Conservation (phyloP, 495 filamentous ascomycete species). For the Trichoderma virens region DNA sequence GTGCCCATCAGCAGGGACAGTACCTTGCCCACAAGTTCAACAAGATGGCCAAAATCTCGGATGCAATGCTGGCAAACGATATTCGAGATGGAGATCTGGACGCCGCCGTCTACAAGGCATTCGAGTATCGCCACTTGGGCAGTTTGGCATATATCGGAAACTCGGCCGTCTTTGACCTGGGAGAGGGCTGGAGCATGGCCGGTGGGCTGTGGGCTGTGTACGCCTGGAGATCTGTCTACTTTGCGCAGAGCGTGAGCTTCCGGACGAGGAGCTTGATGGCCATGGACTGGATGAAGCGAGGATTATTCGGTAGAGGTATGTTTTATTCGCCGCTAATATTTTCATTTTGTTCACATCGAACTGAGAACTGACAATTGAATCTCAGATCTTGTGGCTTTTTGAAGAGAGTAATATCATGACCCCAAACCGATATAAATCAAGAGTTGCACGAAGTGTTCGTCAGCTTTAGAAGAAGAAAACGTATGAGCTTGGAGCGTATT, state of each 20-base stretch:
- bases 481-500: background rate
- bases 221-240: constrained; percentile 94
- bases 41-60: constrained; percentile 72
- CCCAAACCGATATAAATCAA: background rate
- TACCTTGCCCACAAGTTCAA: constrained; percentile 94
- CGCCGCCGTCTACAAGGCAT: constrained; percentile 88
- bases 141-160: constrained; percentile 95
- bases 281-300: constrained; percentile 98
- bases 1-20: constrained; percentile 91
- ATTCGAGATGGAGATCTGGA: constrained; percentile 86
- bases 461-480: background rate
- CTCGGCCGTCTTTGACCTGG: constrained; percentile 84
- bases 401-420: background rate
- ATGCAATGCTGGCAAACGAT: constrained; percentile 70
- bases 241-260: constrained; percentile 93
- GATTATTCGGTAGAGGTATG: constrained; percentile 92
- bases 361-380: background rate
- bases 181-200: constrained; percentile 61
- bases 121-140: constrained; percentile 88
- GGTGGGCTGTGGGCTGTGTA: constrained; percentile 93
- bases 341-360: background rate
- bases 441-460: background rate
- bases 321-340: background rate
- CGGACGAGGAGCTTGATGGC: constrained; percentile 82
- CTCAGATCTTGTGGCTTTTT: background rate